Conservation (phyloP, 78 protist genomes). For the Tieghemostelium lacteum region DNA sequence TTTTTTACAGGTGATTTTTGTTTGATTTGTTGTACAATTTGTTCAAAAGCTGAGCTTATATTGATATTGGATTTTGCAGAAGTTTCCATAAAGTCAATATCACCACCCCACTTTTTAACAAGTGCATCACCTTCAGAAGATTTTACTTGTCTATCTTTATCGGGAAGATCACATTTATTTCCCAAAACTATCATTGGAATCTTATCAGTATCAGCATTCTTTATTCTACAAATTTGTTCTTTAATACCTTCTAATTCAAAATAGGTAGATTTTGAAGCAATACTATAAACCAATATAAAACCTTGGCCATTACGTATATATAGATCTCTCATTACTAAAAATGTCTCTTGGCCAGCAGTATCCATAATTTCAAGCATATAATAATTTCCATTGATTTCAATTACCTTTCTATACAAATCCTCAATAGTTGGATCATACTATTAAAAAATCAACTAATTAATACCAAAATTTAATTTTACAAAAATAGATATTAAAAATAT, state of each 20-base stretch:
- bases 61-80: conserved; percentile 26
- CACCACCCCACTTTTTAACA: conserved; percentile 42
- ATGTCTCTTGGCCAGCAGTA: conserved; percentile 83
- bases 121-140: conserved; percentile 14
- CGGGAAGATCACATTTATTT: conserved; percentile 65
- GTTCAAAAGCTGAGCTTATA: conserved; percentile 21
- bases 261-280: conserved; percentile 79
- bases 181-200: conserved; percentile 61
- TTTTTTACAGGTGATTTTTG: conserved; percentile 2
- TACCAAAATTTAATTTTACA: no score
- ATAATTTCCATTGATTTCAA: conserved; percentile 23
- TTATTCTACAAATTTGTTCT: conserved; percentile 85
- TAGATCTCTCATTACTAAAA: conserved; percentile 87
- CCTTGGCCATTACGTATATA: conserved; percentile 91
- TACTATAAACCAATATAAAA: conserved; percentile 89
- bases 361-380: conserved; percentile 60
- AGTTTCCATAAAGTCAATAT: conserved; percentile 21
- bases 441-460: background rate
- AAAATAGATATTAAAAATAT: background rate
- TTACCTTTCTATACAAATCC: conserved; percentile 64
- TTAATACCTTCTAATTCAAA: conserved; percentile 79
- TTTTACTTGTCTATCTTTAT: conserved; percentile 39
- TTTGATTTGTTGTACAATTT: conserved; percentile 32
- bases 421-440: conserved; percentile 73
- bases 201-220: conserved; percentile 24